Evolutionary conservation across 2,329 filamentous ascomycete genomes (phyloP), one percentile per base, ranked within the genome.

Genomic region (Leptographium procerum): DNA sequence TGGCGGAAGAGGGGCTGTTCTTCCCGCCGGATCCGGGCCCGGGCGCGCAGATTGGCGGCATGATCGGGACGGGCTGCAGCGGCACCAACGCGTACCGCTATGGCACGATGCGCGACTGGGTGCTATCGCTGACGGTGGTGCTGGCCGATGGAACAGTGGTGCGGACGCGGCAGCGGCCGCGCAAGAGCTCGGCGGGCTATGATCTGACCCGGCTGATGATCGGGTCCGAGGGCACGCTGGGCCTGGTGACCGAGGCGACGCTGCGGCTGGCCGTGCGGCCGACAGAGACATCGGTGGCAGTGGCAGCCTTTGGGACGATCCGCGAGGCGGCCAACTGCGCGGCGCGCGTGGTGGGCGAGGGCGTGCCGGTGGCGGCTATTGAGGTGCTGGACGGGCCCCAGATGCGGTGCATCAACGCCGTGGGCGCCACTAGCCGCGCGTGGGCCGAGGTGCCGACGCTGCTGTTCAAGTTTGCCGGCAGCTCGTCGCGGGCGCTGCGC

Each of bases 71-170:
- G 3, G 81, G 81, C 40, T 83, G 79, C 73, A 82, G 78, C 67
- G 91, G 91, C 60, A 96, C 91, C 16, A 96, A 96, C 69, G 86
- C 91, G 19, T 95, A 95, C 74, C 81, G 91, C 59, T 96, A 95
- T 70, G 91, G 91, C 62, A 96, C 91, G 2, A 96, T 96, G 90
- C 85, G 89, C 62, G 91, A 96, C 69, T 96, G 91, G 91, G 91
- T 96, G 14, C 74, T 95, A 26, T 87, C 83, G 57, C 73, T 96
- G 64, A 96, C 91, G 0, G 89, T 95, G 4, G 91, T 96, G 13
- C 79, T 96, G 66, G 91, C 91, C 22, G 91, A 96, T 70, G 91
- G 91, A 55, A 95, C 91, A 1, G 73, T 96, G 56, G 86, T 96
- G 73, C 92, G 91, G 77, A 96, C 91, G 13, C 81, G 88, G 62